These are phyloP conservation scores for Hyaloscypha variabilis DNA, from an alignment of 495 filamentous ascomycete genomes.

Conservation along the genomic window DNA sequence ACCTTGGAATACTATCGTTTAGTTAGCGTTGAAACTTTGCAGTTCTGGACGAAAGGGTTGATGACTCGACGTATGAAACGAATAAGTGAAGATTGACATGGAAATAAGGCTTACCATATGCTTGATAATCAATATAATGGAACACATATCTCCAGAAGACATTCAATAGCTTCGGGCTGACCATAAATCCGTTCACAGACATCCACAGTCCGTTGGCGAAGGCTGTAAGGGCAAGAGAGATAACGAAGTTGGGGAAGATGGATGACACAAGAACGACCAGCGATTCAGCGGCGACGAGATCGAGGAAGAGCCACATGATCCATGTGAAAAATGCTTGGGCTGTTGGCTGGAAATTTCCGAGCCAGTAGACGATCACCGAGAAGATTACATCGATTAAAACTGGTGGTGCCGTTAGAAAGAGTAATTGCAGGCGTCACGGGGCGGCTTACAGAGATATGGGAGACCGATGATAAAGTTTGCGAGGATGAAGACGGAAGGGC, in stretches of 20 bases:
- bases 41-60: too few relatives aligned
- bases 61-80: too few relatives aligned
- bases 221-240: slow-evolving; percentile 72
- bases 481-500: slow-evolving; percentile 68
- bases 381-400: slow-evolving; percentile 64
- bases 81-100: slow-evolving; percentile 30
- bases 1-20: slow-evolving; percentile 69
- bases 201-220: slow-evolving; percentile 90
- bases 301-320: slow-evolving; percentile 86
- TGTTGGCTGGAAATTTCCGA: slow-evolving; percentile 71
- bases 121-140: slow-evolving; percentile 82
- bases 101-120: slow-evolving; percentile 19
- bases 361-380: slow-evolving; percentile 75
- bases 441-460: slow-evolving; percentile 60
- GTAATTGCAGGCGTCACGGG: slow-evolving; percentile 37
- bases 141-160: slow-evolving; percentile 85
- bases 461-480: slow-evolving; percentile 82
- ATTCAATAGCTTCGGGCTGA: slow-evolving; percentile 63
- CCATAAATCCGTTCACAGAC: slow-evolving; percentile 77
- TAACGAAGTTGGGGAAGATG: slow-evolving; percentile 76
- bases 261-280: slow-evolving; percentile 76
- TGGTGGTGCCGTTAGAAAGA: slow-evolving; percentile 23
- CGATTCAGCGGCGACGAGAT: slow-evolving; percentile 78
- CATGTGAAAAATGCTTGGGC: slow-evolving; percentile 72
- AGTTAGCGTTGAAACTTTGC: too few relatives aligned